phyloP scores from a whole-genome alignment of 2,329 filamentous ascomycete genomes.

The Thelonectria discophora region DNA sequence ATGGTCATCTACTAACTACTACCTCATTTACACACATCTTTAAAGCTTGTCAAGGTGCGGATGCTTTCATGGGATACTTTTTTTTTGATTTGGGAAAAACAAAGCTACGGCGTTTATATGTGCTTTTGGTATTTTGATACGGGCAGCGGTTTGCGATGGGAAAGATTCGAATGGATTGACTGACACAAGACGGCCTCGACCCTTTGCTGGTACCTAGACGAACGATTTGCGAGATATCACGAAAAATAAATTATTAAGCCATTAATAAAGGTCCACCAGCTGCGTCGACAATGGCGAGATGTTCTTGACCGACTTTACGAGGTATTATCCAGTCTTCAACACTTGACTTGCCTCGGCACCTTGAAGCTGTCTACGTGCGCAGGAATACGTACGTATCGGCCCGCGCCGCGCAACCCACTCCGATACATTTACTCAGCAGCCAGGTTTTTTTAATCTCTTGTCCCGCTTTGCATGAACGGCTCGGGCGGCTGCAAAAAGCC shows the following conservation, averaged over 20 bases:
- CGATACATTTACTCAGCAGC: not conserved
- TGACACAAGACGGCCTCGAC: too few relatives aligned
- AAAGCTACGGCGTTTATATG: not conserved
- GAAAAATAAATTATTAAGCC: slow-evolving; percentile 11
- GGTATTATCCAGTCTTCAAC: not conserved
- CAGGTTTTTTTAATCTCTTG: not conserved
- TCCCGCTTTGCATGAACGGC: not conserved
- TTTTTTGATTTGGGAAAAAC: not conserved
- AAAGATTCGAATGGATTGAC: not conserved
- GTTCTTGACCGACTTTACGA: not conserved
- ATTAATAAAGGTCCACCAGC: slow-evolving; percentile 11
- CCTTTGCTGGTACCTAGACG: too few relatives aligned
- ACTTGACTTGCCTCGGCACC: slow-evolving; percentile 12
- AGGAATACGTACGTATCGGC: not conserved
- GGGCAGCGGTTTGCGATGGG: not conserved
- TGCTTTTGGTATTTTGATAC: not conserved
- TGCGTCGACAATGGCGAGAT: slow-evolving; percentile 2
- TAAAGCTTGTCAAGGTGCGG: not conserved
- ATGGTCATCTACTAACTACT: slow-evolving; percentile 82
- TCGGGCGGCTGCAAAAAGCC: not conserved
- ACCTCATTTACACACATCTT: not conserved
- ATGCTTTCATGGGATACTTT: not conserved
- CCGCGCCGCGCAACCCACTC: slow-evolving; percentile 2
- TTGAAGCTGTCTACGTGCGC: not conserved
- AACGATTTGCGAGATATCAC: slow-evolving; percentile 15